Conservation (phyloP, 1,284 basidiomycete species). For the Porodaedalea pini region DNA sequence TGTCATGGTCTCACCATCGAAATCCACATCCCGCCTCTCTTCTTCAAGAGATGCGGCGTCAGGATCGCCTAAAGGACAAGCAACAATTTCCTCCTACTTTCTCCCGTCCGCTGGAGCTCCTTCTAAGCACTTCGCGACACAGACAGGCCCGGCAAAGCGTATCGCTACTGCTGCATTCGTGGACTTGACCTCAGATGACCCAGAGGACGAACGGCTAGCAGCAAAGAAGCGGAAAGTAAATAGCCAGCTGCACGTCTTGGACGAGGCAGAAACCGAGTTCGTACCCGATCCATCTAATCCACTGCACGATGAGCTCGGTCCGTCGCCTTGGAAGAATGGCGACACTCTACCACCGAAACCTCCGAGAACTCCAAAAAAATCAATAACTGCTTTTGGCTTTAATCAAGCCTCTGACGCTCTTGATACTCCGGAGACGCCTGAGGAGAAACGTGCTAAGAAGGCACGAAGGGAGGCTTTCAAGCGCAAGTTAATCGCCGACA, state of each 20-base stretch:
- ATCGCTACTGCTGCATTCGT: constrained; percentile 9
- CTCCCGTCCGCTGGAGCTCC: not conserved
- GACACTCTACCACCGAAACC: not conserved
- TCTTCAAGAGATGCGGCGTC: not conserved
- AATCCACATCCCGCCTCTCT: not conserved
- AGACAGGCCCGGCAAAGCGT: constrained; percentile 10
- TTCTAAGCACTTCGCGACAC: constrained; percentile 9
- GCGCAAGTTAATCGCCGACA: constrained; percentile 49
- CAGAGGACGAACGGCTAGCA: not conserved
- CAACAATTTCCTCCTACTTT: constrained; percentile 25
- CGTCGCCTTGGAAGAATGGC: not conserved
- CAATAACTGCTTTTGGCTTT: constrained; percentile 6
- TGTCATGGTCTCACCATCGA: not conserved
- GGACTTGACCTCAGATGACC: constrained; percentile 17
- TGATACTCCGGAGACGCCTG: constrained; percentile 10
- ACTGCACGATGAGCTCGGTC: constrained; percentile 2
- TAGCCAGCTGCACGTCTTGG: too few species aligned
- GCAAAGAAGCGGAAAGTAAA: constrained; percentile 9
- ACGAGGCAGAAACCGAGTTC: not conserved
- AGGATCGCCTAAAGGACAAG: constrained; percentile 12
- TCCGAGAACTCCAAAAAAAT: not conserved
- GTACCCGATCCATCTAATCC: constrained; percentile 13
- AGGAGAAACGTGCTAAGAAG: constrained; percentile 18
- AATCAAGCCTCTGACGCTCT: not conserved
- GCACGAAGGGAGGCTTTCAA: constrained; percentile 48